Base-by-base conservation (phyloP, 2,329 filamentous ascomycete species). In the Dothistroma pini region DNA sequence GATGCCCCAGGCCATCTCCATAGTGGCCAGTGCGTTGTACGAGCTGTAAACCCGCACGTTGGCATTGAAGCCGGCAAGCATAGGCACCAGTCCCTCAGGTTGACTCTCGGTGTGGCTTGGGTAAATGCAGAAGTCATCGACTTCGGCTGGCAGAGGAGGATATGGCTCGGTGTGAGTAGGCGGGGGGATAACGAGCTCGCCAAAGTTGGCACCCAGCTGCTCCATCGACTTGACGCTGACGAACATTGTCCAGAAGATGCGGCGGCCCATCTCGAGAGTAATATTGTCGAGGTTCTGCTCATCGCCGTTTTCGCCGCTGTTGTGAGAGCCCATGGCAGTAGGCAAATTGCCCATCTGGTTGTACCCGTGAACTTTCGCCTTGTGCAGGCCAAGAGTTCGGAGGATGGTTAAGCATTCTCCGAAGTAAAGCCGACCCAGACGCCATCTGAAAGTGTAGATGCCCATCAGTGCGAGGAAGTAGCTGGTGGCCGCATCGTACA, bases 81-180 rank as follows among this genome's bases (percentile, higher is more conserved):
- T 82, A 0, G 91, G 89, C 1, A 93, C 78, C 1, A 83, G 79
- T 5, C 85, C 86, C 19, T 85, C 77, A 2, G 89, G 88, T 69
- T 93, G 91, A 8, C 83, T 80, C 34, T 88, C 83, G 56, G 93
- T 85, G 63, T 89, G 85, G 25, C 86, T 84, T 0, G 87, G 80
- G 60, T 87, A 87, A 60, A 96, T 89, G 70, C 86, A 93, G 60
- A 89, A 86, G 74, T 96, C 92, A 67, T 96, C 92, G 0, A 96
- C 86, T 69, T 96, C 91, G 21, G 88, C 79, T 0, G 92, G 92
- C 12, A 92, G 81, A 8, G 90, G 88, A 3, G 92, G 92, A 67
- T 95, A 91, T 4, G 86, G 88, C 49, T 91, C 85, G 29, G 83
- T 86, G 0, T 86, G 85, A 0, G 90, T 96, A 1, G 89, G 86